Conservation (phyloP, 495 filamentous ascomycete species). For the Xylaria cubensis region DNA sequence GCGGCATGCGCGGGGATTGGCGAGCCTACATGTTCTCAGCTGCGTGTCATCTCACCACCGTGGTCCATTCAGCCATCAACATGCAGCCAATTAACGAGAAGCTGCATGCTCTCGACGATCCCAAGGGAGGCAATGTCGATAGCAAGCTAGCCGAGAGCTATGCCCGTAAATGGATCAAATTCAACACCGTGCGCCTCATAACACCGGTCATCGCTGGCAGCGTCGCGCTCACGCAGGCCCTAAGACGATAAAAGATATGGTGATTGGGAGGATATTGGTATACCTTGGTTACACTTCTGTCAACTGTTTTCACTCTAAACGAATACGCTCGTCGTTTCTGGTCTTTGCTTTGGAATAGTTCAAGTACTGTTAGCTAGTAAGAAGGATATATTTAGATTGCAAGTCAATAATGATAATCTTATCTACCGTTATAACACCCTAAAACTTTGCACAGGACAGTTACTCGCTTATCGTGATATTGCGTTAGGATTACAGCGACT, state of each 20-base stretch:
- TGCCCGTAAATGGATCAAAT: constrained; percentile 46
- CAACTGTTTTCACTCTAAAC: neutral
- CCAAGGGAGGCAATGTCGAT: constrained; percentile 38
- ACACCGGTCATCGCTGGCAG: constrained; percentile 51
- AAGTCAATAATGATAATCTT: neutral
- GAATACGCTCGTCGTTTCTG: neutral
- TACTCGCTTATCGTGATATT: neutral
- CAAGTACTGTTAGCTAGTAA: neutral
- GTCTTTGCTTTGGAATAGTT: neutral
- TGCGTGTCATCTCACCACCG: constrained; percentile 49
- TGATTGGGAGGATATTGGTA: neutral
- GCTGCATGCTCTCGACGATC: constrained; percentile 46
- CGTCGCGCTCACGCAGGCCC: constrained; percentile 45
- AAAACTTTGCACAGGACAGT: neutral
- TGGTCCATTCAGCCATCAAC: constrained; percentile 56
- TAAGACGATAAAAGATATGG: constrained; percentile 30
- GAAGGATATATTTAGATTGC: neutral
- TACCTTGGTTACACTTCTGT: neutral
- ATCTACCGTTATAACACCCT: neutral
- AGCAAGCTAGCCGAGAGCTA: constrained; percentile 44
- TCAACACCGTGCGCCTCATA: constrained; percentile 46
- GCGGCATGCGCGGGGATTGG: constrained; percentile 45
- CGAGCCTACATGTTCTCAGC: constrained; percentile 47
- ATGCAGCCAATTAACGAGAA: constrained; percentile 60
- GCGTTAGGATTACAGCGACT: no score